Percentiles rank a stretch among this genome's conserved stretches.
Evolutionary conservation across 192 early-diverging fungal species (phyloP).

Genomic region (Coemansia sp.): DNA sequence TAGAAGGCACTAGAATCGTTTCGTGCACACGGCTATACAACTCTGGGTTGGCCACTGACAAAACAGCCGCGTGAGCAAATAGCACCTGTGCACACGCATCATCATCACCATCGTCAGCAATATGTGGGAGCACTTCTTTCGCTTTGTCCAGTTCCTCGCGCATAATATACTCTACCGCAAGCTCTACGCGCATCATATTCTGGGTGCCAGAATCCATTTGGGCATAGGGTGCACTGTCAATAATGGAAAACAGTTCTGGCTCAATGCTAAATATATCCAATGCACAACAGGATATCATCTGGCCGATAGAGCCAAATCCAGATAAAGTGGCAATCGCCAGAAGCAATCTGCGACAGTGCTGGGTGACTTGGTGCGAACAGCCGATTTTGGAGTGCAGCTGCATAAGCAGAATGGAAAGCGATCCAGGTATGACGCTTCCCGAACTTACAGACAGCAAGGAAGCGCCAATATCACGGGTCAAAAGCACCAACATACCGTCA

Average conservation of each 20-base stretch:
- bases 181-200: constrained; percentile 10
- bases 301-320: constrained; percentile 8
- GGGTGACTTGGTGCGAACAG: constrained; percentile 9
- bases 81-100: constrained; percentile 9
- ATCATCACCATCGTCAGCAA: background rate
- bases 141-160: constrained; percentile 22
- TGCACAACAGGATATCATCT: constrained; percentile 17
- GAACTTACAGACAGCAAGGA: constrained; percentile 21
- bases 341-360: constrained; percentile 31
- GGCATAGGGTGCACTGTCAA: background rate
- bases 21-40: constrained; percentile 15
- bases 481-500: constrained; percentile 24
- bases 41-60: constrained; percentile 11
- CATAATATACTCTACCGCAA: constrained; percentile 34
- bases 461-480: constrained; percentile 46
- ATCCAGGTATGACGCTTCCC: constrained; percentile 22
- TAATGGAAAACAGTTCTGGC: constrained; percentile 11
- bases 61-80: constrained; percentile 30
- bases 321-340: constrained; percentile 9
- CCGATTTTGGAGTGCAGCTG: constrained; percentile 14
- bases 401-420: constrained; percentile 22
- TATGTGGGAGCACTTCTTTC: background rate
- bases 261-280: constrained; percentile 32
- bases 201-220: constrained; percentile 4
- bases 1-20: constrained; percentile 17